Conservation (phyloP, 257 asterid species). For the Jaltomata sinuosa region DNA sequence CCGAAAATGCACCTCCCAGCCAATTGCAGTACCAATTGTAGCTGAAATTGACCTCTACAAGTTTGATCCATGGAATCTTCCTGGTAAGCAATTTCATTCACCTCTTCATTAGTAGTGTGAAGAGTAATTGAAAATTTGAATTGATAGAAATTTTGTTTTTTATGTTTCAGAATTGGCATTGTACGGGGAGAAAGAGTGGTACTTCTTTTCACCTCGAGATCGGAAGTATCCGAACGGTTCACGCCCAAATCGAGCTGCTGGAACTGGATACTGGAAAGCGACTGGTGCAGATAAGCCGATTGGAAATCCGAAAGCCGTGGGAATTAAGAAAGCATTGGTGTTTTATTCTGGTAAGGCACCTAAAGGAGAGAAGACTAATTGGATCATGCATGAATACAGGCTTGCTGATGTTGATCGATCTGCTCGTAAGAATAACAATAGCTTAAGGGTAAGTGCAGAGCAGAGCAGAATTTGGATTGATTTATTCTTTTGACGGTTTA, state of each 20-base stretch:
- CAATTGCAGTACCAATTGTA: conserved; percentile 63
- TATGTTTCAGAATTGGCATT: conserved; percentile 39
- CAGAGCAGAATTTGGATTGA: background rate
- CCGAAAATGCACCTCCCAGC: conserved; percentile 54
- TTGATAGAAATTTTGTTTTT: background rate
- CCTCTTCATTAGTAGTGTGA: too few species aligned
- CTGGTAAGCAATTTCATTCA: conserved; percentile 33
- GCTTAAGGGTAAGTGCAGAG: conserved; percentile 50
- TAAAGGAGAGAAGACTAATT: conserved; percentile 69
- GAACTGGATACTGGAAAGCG: conserved; percentile 88
- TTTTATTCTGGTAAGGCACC: conserved; percentile 89
- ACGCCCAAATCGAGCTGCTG: conserved; percentile 84
- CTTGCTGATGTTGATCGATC: conserved; percentile 84
- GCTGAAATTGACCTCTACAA: conserved; percentile 83
- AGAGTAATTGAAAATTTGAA: background rate
- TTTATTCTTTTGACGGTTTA: background rate
- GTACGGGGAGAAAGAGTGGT: conserved; percentile 95
- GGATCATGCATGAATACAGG: conserved; percentile 94
- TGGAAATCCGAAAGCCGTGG: conserved; percentile 60
- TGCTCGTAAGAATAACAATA: conserved; percentile 54
- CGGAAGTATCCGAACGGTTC: conserved; percentile 93
- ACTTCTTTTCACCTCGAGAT: conserved; percentile 80
- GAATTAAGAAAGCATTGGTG: conserved; percentile 75
- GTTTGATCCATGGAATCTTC: conserved; percentile 76
- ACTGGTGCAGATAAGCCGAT: conserved; percentile 92